phyloP scores from a whole-genome alignment of 805 yeast genomes.

The Kodamaea sagamina region DNA sequence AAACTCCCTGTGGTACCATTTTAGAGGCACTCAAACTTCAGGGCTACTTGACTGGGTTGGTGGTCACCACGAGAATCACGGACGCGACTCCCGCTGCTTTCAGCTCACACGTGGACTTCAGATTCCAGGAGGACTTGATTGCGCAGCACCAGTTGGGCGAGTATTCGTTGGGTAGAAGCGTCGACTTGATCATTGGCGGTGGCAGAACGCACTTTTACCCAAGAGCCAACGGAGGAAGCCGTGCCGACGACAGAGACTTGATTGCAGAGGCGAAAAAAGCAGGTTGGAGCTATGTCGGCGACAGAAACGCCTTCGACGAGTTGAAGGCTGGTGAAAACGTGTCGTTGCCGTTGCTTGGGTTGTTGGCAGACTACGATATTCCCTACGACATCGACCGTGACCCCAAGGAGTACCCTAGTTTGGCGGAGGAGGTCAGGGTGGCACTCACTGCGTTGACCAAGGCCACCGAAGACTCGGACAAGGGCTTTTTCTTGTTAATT shows the following conservation, averaged over 20 bases:
- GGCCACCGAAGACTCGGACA: constrained; percentile 70
- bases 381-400: constrained; percentile 85
- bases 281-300: constrained; percentile 68
- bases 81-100: constrained; percentile 96
- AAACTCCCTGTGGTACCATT: constrained; percentile 82
- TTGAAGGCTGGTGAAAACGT: constrained; percentile 59
- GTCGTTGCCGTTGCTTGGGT: constrained; percentile 72
- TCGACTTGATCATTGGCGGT: constrained; percentile 87
- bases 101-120: constrained; percentile 72
- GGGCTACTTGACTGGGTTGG: constrained; percentile 85
- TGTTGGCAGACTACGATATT: constrained; percentile 74
- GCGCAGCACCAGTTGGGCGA: constrained; percentile 86
- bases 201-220: constrained; percentile 86
- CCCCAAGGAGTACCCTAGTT: constrained; percentile 61
- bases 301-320: constrained; percentile 59
- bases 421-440: constrained; percentile 74
- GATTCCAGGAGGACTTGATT: constrained; percentile 80
- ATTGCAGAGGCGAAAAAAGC: constrained; percentile 58
- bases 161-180: constrained; percentile 74
- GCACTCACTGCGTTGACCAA: constrained; percentile 69
- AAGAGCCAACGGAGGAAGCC: constrained; percentile 48
- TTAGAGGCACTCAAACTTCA: constrained; percentile 82
- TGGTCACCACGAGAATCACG: constrained; percentile 88
- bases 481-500: constrained; percentile 82
- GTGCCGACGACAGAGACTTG: constrained; percentile 70